These are phyloP conservation scores for Irpex lacteus DNA, from an alignment of 1,284 basidiomycete species.

Conservation along the genomic window DNA sequence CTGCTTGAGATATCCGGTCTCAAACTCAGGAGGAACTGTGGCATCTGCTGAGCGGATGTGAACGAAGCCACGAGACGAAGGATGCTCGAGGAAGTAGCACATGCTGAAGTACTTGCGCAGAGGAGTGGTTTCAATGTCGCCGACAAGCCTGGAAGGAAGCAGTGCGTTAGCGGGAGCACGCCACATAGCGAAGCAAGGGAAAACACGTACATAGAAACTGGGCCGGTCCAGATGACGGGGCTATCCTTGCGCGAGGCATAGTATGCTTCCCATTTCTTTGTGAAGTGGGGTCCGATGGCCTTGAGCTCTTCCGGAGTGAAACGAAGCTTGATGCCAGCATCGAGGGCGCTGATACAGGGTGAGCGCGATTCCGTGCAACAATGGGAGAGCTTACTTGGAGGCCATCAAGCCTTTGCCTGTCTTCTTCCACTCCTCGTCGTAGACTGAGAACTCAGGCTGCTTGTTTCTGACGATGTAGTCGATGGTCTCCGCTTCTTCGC, in stretches of 20 bases:
- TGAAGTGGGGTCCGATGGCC: conserved; percentile 39
- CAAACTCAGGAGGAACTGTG: conserved; percentile 8
- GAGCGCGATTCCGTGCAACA: neutral
- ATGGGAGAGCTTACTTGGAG: conserved; percentile 36
- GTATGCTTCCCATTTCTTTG: conserved; percentile 34
- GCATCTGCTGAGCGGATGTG: conserved; percentile 9
- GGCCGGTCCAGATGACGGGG: conserved; percentile 32
- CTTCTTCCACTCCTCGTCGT: conserved; percentile 36
- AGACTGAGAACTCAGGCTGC: conserved; percentile 25
- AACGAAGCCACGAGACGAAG: conserved; percentile 4
- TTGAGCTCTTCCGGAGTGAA: conserved; percentile 39
- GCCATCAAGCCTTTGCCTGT: conserved; percentile 44
- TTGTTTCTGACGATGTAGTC: conserved; percentile 16
- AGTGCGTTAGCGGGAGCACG: neutral
- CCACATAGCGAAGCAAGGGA: neutral
- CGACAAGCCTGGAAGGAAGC: conserved; percentile 3
- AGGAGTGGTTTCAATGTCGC: neutral
- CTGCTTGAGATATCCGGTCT: conserved; percentile 13
- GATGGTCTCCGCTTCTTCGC: conserved; percentile 18
- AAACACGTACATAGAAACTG: conserved; percentile 22
- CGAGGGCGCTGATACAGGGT: conserved; percentile 29
- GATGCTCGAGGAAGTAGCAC: conserved; percentile 5
- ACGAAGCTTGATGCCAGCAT: conserved; percentile 43
- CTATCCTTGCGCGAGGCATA: conserved; percentile 42
- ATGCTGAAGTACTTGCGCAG: conserved; percentile 6